Percentiles rank a stretch among this genome's conserved stretches.
Evolutionary conservation across 129 eudicot species (phyloP).

Genomic region (Flaveria trinervia): DNA sequence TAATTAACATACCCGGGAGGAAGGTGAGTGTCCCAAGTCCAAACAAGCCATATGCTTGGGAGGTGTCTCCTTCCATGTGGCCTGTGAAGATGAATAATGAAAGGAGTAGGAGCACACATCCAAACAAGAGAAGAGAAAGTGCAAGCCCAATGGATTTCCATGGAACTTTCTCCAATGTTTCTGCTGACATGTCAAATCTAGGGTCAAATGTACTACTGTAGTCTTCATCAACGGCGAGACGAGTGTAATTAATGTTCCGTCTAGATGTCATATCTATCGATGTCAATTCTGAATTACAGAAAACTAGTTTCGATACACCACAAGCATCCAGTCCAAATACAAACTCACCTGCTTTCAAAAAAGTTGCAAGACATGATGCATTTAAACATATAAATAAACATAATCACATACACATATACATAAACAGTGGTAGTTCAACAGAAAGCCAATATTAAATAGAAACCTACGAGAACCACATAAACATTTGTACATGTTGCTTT

Average conservation of each 20-base stretch:
- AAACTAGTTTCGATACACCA: constrained; percentile 12
- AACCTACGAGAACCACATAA: too few relatives aligned
- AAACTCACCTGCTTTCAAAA: constrained; percentile 5
- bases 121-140: constrained; percentile 67
- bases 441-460: background rate
- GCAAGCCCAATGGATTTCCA: constrained; percentile 89
- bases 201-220: constrained; percentile 48
- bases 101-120: constrained; percentile 60
- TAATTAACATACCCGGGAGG: constrained; percentile 57
- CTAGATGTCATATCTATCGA: constrained; percentile 49
- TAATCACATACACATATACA: background rate
- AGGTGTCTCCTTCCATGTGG: constrained; percentile 78
- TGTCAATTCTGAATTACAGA: constrained; percentile 21
- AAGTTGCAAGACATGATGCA: background rate
- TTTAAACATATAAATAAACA: background rate
- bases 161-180: constrained; percentile 56
- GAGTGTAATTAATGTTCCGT: constrained; percentile 62
- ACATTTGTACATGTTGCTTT: too few relatives aligned
- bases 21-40: constrained; percentile 82
- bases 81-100: constrained; percentile 71
- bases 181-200: constrained; percentile 69
- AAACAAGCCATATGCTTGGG: constrained; percentile 82
- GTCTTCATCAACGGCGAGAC: constrained; percentile 63
- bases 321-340: constrained; percentile 14
- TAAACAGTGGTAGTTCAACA: background rate